phyloP scores from a whole-genome alignment of 352 stramenopile species.

The Globisporangium cederbergense region DNA sequence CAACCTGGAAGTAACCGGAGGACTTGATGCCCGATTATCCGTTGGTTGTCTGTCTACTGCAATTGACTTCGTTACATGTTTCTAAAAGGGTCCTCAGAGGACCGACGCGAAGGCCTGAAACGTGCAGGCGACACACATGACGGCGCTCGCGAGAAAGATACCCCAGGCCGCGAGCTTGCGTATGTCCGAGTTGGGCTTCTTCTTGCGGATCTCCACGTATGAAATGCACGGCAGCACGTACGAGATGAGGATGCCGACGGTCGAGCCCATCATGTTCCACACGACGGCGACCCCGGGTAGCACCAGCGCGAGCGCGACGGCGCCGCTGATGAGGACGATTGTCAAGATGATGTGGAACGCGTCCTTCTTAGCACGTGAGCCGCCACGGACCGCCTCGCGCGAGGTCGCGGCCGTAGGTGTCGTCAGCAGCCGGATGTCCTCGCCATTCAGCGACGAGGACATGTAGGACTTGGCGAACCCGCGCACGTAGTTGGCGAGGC shows the following conservation, averaged over 20 bases:
- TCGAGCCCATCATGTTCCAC: constrained; percentile 89
- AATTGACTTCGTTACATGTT: neutral
- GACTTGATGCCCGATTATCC: too few relatives aligned
- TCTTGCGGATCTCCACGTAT: constrained; percentile 78
- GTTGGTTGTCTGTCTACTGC: too few relatives aligned
- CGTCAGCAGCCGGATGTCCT: constrained; percentile 34
- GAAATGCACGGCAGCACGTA: constrained; percentile 86
- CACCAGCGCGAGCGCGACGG: constrained; percentile 64
- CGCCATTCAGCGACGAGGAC: constrained; percentile 23
- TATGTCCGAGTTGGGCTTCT: constrained; percentile 59
- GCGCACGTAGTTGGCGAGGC: constrained; percentile 44
- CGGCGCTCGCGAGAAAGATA: constrained; percentile 63
- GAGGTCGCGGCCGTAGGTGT: constrained; percentile 9
- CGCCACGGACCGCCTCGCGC: neutral
- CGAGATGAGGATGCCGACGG: constrained; percentile 82
- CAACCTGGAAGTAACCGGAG: too few relatives aligned
- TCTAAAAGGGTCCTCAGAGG: neutral
- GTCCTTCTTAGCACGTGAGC: constrained; percentile 17
- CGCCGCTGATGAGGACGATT: constrained; percentile 54
- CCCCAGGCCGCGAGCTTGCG: constrained; percentile 74
- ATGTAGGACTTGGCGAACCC: constrained; percentile 29
- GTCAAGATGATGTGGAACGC: constrained; percentile 65
- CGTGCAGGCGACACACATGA: constrained; percentile 71
- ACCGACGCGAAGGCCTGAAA: constrained; percentile 39
- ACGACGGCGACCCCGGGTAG: constrained; percentile 79